A percentile compares a stretch with the other conserved stretches of the same genome.
These are phyloP conservation scores for Penicillium sp. DNA, from an alignment of 2,329 filamentous ascomycete genomes.

Conservation along the genomic window DNA sequence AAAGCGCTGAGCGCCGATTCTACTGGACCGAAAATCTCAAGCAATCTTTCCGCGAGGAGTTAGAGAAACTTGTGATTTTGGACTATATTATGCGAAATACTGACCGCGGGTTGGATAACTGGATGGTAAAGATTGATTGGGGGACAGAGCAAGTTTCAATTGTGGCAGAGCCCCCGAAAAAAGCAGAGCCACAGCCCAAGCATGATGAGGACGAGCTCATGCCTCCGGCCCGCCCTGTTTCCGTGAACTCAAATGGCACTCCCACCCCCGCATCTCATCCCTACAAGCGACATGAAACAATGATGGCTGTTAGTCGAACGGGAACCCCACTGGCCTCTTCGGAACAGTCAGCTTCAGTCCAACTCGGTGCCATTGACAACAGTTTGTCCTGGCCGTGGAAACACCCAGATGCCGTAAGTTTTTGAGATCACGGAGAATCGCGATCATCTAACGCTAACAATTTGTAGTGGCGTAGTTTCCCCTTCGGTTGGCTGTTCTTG, in stretches of 20 bases:
- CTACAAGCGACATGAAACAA: slow-evolving; percentile 77
- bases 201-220: slow-evolving; percentile 48
- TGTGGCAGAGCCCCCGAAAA: slow-evolving; percentile 76
- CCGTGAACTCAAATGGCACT: slow-evolving; percentile 45
- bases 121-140: slow-evolving; percentile 98
- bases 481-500: slow-evolving; percentile 97
- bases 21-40: slow-evolving; percentile 87
- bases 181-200: slow-evolving; percentile 49
- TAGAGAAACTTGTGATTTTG: slow-evolving; percentile 94
- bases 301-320: slow-evolving; percentile 68
- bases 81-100: slow-evolving; percentile 99
- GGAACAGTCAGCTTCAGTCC: slow-evolving; percentile 60
- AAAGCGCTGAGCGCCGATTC: slow-evolving; percentile 56
- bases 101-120: slow-evolving; percentile 93
- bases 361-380: slow-evolving; percentile 93
- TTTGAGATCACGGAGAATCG: neutral
- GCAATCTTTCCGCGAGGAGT: slow-evolving; percentile 87
- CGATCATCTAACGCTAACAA: slow-evolving; percentile 33
- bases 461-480: slow-evolving; percentile 73
- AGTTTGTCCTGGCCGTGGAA: slow-evolving; percentile 99
- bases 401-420: slow-evolving; percentile 78
- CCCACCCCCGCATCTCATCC: slow-evolving; percentile 52
- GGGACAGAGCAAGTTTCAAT: slow-evolving; percentile 79
- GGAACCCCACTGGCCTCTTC: slow-evolving; percentile 50
- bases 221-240: slow-evolving; percentile 63